phyloP scores from a whole-genome alignment of 768 basidiomycete genomes.

The Glaciozyma antarctica region DNA sequence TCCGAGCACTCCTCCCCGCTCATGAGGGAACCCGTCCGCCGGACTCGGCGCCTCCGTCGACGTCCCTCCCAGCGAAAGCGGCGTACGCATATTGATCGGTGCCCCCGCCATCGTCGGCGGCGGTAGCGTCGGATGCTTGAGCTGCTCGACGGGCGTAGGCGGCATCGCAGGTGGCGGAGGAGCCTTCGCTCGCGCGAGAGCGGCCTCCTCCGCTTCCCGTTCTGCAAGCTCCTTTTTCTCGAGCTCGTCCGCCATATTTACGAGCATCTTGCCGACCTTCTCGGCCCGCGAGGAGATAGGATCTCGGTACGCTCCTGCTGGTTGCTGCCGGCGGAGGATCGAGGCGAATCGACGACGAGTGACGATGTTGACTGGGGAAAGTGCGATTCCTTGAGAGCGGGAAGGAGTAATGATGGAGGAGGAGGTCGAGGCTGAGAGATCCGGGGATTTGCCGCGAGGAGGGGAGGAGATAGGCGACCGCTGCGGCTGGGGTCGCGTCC shows the following conservation, averaged over 20 bases:
- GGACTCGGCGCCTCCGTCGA: conserved; percentile 28
- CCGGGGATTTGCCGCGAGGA: not conserved
- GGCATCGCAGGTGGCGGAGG: not conserved
- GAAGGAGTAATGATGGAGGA: not conserved
- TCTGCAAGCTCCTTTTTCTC: not conserved
- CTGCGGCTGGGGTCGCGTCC: not conserved
- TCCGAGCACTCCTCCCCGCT: not conserved
- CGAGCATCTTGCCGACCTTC: conserved; percentile 1
- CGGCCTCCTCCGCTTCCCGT: conserved; percentile 2
- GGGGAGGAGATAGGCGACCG: conserved; percentile 2
- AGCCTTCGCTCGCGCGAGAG: not conserved
- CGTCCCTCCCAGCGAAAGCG: conserved; percentile 19
- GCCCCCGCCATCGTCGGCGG: not conserved
- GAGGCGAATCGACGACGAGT: not conserved
- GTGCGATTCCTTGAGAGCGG: not conserved
- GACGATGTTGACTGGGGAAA: conserved; percentile 1
- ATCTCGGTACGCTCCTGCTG: not conserved
- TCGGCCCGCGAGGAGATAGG: conserved; percentile 1
- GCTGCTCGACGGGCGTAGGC: not conserved
- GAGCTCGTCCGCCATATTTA: not conserved
- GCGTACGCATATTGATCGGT: conserved; percentile 30
- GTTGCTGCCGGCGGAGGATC: not conserved
- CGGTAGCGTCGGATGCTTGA: not conserved
- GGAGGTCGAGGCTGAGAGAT: not conserved
- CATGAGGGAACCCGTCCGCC: conserved; percentile 10